Evolutionary conservation across 139 green algal species (phyloP), one percentile per base, ranked within the genome.

Genomic region (Volvox africanus): DNA sequence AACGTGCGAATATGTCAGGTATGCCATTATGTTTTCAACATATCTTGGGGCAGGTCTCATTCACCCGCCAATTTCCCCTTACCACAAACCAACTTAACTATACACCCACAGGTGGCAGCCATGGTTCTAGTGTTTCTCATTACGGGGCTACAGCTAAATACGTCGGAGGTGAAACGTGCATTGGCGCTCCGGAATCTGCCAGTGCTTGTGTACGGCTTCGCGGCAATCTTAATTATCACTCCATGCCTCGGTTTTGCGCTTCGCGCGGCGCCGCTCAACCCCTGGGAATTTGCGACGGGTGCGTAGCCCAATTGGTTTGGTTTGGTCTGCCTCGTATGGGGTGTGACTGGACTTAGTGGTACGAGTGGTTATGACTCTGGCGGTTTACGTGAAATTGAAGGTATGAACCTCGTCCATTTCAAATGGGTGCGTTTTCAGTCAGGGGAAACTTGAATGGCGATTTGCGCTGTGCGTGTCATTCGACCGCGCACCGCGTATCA

Each of bases 141-240:
- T n/a, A 95, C 92, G 1, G 96, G 96, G n/a, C 89, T 97, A 12
- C 91, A 92, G 55, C 94, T 97, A 0, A 94, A 95, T 2, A 97
- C 94, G 0, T 61, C 61, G 69, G 87, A 92, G 22, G 30, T 89
- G 18, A 89, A 93, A 32, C 80, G 81, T 36, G 89, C 92, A 24
- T 84, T 90, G 33, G 5, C 32, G 33, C 87, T 83, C 50, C 81
- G 82, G 16, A 84, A 91, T 85, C 13, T 76, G 14, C 55, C 24
- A 16, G 93, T 61, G 30, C 36, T 95, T 0, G 0, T 92, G 3
- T 97, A 92, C 86, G 95, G 94, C 67, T 82, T 96, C 2, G 28
- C 92, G 0, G 83, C 94, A 35, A 97, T 97, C 33, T 84, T 97
- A 3, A 76, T 82, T 32, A 89, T 97, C 80, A 97, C 96, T 79